Evolutionary conservation across 306 rosid species (phyloP), one percentile per base, ranked within the genome.

Genomic region (Urtica urens): DNA sequence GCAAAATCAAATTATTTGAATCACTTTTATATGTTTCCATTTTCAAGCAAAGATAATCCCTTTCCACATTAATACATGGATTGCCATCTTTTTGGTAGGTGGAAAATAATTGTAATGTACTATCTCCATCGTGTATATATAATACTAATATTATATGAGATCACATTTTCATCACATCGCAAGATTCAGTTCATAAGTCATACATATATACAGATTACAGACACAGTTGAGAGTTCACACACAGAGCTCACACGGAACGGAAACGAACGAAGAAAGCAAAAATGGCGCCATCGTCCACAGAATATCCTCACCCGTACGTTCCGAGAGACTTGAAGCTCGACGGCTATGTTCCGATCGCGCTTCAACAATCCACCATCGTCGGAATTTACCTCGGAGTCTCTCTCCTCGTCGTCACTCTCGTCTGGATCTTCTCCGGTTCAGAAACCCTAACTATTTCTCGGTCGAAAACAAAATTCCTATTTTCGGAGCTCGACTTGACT

Each of bases 381-480:
- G 50, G 54, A 15, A 56, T 61, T 69, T 79, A 45, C 37, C 66
- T 54, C 38, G 1, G 61, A 50, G 27, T 65, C 43, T 58, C 94
- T 16, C 7, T 82, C 31, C 35, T 87, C 29, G 33, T 77, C 58
- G 39, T 62, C 56, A 53, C 64, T 18, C 40, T 67, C 43, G 33
- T 64, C 50, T 90, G 87, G 92, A 34, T 78, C 60, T 28, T 75
- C 65, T 81, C 94, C 33, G 94, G 95, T 84, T 57, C 12, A 17
- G 14, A 23, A 16, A 7, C 17, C 27, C 20, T 14, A 49, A 9
- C 40, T 16, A 35, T 17, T 13, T 27, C 23, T 26, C 31, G 42
- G 25, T 9, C 38, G 30, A 19, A 37, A 15, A 11, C 23, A n/a
- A 13, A 8, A 7, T 13, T 28, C 40, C 40, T 14, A 35, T 10